phyloP scores from a whole-genome alignment of 1,284 basidiomycete genomes.

The Kalmanozyma brasiliensis region DNA sequence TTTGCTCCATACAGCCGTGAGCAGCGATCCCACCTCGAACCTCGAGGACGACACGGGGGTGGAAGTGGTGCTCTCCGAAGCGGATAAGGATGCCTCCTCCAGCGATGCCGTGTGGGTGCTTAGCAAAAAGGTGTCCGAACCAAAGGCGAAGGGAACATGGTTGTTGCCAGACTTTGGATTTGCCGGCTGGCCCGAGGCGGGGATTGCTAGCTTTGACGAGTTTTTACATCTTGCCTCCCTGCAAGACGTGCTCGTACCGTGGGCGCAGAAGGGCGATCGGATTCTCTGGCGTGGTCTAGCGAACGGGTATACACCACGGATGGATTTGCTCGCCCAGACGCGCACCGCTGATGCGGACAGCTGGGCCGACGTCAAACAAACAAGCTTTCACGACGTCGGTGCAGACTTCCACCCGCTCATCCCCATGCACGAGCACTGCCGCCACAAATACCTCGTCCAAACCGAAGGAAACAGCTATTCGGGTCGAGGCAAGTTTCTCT shows the following conservation, averaged over 20 bases:
- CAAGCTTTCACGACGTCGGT: constrained; percentile 47
- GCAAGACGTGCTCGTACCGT: constrained; percentile 36
- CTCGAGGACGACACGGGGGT: constrained; percentile 8
- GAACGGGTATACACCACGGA: constrained; percentile 39
- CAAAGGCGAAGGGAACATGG: constrained; percentile 30
- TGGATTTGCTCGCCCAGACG: constrained; percentile 35
- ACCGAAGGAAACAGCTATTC: constrained; percentile 58
- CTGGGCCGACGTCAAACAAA: constrained; percentile 55
- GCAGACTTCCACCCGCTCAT: constrained; percentile 36
- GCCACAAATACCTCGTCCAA: constrained; percentile 54
- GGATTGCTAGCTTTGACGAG: constrained; percentile 47
- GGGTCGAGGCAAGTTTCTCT: constrained; percentile 51
- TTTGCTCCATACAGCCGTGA: constrained; percentile 36
- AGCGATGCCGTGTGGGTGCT: constrained; percentile 41
- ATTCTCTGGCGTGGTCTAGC: constrained; percentile 50
- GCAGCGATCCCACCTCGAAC: constrained; percentile 18
- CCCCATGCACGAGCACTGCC: constrained; percentile 50
- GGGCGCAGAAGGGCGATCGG: constrained; percentile 34
- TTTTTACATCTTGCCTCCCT: constrained; percentile 29
- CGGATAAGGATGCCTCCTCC: constrained; percentile 44
- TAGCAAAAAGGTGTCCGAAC: constrained; percentile 28
- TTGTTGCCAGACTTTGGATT: constrained; percentile 57
- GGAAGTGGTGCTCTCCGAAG: constrained; percentile 46
- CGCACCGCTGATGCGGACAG: constrained; percentile 7
- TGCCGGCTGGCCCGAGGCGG: constrained; percentile 55